Evolutionary conservation across 2,329 filamentous ascomycete species (phyloP), one percentile per base, ranked within the genome.

Genomic region (Alternaria arborescens): DNA sequence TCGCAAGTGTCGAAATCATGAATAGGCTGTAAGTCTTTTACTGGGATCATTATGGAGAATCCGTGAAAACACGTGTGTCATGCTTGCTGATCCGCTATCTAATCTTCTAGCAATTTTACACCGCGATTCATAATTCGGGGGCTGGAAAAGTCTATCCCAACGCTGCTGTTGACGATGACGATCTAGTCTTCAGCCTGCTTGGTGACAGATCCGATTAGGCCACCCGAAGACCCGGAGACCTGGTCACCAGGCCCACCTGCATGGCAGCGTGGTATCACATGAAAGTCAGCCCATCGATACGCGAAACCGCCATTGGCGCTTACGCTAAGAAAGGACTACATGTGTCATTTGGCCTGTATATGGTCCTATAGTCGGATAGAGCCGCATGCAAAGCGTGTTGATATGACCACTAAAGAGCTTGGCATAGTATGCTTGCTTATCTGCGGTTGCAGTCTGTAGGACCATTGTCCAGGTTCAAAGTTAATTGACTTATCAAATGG

Each of bases 161-260:
- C 32, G 16, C 20, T 11, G 20, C 14, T 24, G 22, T 7, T 24
- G 34, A 26, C 22, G 46, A 50, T 12, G 46, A 24, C 46, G 46
- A 50, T 50, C 46, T n/a, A 50, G 26, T 32, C 30, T 38, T 26
- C 46, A 36, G 46, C 30, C 32, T 36, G 30, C 46, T 38, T 50
- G 16, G 5, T 50, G 46, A 50, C 32, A 50, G 46, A 50, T 50
- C 16, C 16, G 32, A 50, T 38, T 50, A 50, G 32, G 20, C 30
- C 30, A 50, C 46, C 46, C 30, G 30, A 32, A 24, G 32, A 50
- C 46, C 32, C 46, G 32, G 20, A 50, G 1, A 50, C 32, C 46
- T 48, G 46, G 46, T 36, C 46, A 24, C 14, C 30, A 36, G 40
- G 5, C 18, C 40, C 40, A 42, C 40, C 40, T 42, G 40, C 40